These are phyloP conservation scores for Wickerhamomyces xylosicus DNA, from an alignment of 805 yeast species.

Conservation along the genomic window DNA sequence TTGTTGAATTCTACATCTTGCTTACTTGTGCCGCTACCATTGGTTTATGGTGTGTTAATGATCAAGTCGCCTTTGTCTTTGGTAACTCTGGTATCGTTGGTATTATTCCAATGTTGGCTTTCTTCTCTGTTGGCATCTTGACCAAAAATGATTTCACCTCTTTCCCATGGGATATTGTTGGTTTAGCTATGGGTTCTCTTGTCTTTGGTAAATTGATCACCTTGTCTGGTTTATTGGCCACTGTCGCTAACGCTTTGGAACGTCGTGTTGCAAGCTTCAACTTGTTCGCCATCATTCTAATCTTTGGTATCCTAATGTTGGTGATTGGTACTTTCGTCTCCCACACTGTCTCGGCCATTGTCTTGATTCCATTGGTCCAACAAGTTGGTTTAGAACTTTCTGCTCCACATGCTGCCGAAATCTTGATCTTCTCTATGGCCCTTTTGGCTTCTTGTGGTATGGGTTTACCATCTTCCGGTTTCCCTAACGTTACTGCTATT, in stretches of 20 bases:
- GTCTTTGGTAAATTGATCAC: constrained; percentile 92
- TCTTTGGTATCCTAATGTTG: constrained; percentile 76
- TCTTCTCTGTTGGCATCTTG: constrained; percentile 83
- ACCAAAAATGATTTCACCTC: constrained; percentile 83
- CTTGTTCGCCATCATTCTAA: constrained; percentile 60
- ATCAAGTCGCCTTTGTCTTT: constrained; percentile 55
- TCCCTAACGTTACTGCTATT: constrained; percentile 97
- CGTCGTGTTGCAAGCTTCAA: constrained; percentile 47
- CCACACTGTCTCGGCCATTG: constrained; percentile 94
- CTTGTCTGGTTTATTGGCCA: constrained; percentile 75
- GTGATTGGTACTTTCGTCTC: constrained; percentile 91
- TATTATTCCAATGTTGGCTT: constrained; percentile 70
- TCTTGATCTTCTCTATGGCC: constrained; percentile 34
- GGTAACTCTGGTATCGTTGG: constrained; percentile 95
- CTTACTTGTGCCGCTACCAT: constrained; percentile 67
- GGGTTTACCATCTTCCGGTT: constrained; percentile 96
- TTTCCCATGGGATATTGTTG: constrained; percentile 93
- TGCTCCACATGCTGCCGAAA: constrained; percentile 57
- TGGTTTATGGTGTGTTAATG: constrained; percentile 81
- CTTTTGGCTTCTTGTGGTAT: constrained; percentile 85
- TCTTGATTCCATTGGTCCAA: constrained; percentile 79
- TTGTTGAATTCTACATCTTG: constrained; percentile 65
- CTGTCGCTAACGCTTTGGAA: constrained; percentile 67
- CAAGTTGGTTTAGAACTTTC: constrained; percentile 70
- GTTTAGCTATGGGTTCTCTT: constrained; percentile 95